phyloP scores from a whole-genome alignment of 257 asterid species.

The Solanum bukasovii region DNA sequence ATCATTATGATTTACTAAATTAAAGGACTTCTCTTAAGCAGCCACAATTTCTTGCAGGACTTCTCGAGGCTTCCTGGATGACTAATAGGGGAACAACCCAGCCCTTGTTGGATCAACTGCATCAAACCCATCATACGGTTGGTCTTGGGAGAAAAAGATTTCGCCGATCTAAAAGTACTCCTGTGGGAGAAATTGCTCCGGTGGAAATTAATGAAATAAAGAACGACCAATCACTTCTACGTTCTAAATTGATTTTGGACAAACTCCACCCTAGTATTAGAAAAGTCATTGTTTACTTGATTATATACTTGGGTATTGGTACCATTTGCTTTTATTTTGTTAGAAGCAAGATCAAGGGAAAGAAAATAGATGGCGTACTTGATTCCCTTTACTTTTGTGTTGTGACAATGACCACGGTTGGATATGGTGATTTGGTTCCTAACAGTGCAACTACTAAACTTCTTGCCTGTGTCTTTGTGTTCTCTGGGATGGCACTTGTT shows the following conservation, averaged over 20 bases:
- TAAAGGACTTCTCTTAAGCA: not conserved
- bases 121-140: conserved; percentile 6
- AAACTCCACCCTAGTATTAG: conserved; percentile 41
- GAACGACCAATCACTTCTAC: conserved; percentile 7
- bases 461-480: conserved; percentile 75
- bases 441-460: conserved; percentile 47
- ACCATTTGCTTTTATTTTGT: conserved; percentile 60
- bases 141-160: conserved; percentile 32
- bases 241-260: conserved; percentile 26
- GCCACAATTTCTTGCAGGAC: not conserved
- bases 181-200: conserved; percentile 34
- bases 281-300: conserved; percentile 32
- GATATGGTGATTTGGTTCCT: conserved; percentile 93
- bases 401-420: conserved; percentile 94
- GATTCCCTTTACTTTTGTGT: conserved; percentile 88
- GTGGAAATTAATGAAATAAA: conserved; percentile 24
- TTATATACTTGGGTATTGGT: conserved; percentile 46
- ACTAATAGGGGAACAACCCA: conserved; percentile 8
- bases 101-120: conserved; percentile 7
- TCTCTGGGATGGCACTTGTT: conserved; percentile 79
- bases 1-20: not conserved
- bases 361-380: conserved; percentile 47
- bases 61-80: not conserved
- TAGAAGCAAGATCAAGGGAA: conserved; percentile 45
- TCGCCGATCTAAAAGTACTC: conserved; percentile 79